These are phyloP conservation scores for Hyaloperonospora brassicae DNA, from an alignment of 352 stramenopile genomes.

Conservation along the genomic window DNA sequence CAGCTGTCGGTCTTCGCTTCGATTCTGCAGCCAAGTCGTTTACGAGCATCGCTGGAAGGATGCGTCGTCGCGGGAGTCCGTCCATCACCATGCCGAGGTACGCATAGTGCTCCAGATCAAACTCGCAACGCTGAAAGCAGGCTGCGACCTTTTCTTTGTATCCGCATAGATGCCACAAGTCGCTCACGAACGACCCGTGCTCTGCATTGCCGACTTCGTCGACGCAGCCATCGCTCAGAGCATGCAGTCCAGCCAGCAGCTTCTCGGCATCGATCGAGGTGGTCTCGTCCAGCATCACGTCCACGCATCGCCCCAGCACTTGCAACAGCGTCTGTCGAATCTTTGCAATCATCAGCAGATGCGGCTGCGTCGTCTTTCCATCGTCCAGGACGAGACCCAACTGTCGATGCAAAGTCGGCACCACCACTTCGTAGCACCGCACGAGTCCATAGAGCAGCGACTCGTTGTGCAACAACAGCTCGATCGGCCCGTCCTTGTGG, in stretches of 20 bases:
- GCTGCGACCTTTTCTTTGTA: constrained; percentile 54
- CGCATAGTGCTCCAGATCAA: constrained; percentile 52
- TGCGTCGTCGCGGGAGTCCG: constrained; percentile 40
- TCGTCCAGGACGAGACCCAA: constrained; percentile 38
- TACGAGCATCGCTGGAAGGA: constrained; percentile 14
- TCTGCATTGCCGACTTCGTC: constrained; percentile 32
- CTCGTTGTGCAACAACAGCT: constrained; percentile 17
- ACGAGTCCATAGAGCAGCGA: constrained; percentile 45
- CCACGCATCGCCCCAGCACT: constrained; percentile 25
- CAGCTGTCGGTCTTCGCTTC: constrained; percentile 2
- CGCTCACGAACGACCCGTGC: constrained; percentile 60
- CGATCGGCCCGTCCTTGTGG: constrained; percentile 3
- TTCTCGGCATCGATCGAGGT: constrained; percentile 26
- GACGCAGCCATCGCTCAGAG: constrained; percentile 46
- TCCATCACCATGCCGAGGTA: constrained; percentile 73
- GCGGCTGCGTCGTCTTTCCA: constrained; percentile 15
- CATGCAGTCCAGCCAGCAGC: constrained; percentile 52
- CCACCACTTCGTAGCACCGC: constrained; percentile 49
- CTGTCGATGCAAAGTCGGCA: constrained; percentile 41
- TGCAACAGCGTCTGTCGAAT: constrained; percentile 37
- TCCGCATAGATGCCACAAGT: constrained; percentile 55
- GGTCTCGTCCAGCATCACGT: constrained; percentile 24
- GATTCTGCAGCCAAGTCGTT: constrained; percentile 17
- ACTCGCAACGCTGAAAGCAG: constrained; percentile 43
- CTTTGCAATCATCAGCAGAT: constrained; percentile 42